Evolutionary conservation across 257 asterid species (phyloP).

Genomic region (Gentiana macrophylla): DNA sequence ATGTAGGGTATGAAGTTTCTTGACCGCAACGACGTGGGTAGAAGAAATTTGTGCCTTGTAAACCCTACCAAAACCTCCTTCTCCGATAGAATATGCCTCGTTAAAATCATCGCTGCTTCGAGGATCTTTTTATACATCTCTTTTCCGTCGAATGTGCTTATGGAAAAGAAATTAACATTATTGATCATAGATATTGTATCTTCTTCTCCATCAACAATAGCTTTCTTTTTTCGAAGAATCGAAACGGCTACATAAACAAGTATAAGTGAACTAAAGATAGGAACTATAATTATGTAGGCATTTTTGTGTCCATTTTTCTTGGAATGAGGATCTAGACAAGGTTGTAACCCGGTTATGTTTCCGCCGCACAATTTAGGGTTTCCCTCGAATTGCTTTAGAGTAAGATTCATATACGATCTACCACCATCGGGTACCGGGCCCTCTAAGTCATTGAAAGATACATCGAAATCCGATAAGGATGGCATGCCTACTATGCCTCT

Average conservation of each 20-base stretch:
- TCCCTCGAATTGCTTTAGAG: slow-evolving; percentile 14
- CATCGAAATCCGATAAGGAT: slow-evolving; percentile 15
- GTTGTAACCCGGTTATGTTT: slow-evolving; percentile 16
- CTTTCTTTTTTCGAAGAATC: not conserved
- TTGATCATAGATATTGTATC: not conserved
- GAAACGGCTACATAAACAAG: slow-evolving; percentile 7
- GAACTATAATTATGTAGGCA: slow-evolving; percentile 2
- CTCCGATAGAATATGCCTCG: slow-evolving; percentile 14
- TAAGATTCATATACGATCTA: slow-evolving; percentile 15
- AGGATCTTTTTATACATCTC: slow-evolving; percentile 16
- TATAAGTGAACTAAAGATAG: slow-evolving; percentile 5
- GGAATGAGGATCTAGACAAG: slow-evolving; percentile 9
- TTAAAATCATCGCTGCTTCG: slow-evolving; percentile 21
- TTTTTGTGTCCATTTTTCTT: too few species aligned
- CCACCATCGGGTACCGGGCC: slow-evolving; percentile 25
- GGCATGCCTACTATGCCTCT: slow-evolving; percentile 5
- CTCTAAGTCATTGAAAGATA: slow-evolving; percentile 26
- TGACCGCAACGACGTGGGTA: slow-evolving; percentile 1
- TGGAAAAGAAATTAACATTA: slow-evolving; percentile 8
- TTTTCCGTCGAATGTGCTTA: slow-evolving; percentile 21
- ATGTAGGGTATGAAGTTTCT: not conserved
- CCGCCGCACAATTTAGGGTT: slow-evolving; percentile 25
- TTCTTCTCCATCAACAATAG: not conserved
- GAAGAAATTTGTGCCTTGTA: slow-evolving; percentile 16
- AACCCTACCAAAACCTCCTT: slow-evolving; percentile 24